phyloP scores from a whole-genome alignment of 1,284 basidiomycete genomes.

The Hemileia vastatrix region DNA sequence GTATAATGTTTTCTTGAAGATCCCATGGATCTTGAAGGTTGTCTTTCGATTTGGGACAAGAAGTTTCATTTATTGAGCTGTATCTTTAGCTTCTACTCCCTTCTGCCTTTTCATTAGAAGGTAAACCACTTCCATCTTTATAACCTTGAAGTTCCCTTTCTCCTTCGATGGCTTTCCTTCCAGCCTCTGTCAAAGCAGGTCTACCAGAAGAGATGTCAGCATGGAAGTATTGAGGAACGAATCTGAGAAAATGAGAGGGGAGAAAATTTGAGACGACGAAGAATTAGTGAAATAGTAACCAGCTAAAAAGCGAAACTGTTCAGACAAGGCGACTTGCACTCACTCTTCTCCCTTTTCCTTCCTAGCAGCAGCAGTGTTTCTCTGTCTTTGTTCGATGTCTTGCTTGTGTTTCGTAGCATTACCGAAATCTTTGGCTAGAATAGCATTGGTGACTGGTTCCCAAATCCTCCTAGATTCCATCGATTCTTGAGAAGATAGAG shows the following conservation, averaged over 20 bases:
- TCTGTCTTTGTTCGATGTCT: constrained; percentile 75
- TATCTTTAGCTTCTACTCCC: too few species aligned
- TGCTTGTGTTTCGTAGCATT: constrained; percentile 83
- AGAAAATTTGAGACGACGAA: background rate
- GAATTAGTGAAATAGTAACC: constrained; percentile 5
- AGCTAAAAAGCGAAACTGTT: background rate
- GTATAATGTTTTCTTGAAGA: too few species aligned
- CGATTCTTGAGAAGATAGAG: constrained; percentile 66
- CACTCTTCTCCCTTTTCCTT: constrained; percentile 66
- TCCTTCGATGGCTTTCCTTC: constrained; percentile 40
- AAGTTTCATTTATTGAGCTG: too few species aligned
- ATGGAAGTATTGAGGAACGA: constrained; percentile 70
- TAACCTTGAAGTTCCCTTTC: constrained; percentile 26
- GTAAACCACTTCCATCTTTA: background rate
- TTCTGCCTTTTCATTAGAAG: background rate
- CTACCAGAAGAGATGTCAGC: constrained; percentile 62
- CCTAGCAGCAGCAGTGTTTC: constrained; percentile 71
- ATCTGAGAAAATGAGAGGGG: constrained; percentile 52
- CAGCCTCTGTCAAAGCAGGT: constrained; percentile 57
- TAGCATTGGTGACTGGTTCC: constrained; percentile 59
- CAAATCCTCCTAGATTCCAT: constrained; percentile 79
- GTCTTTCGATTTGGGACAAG: too few species aligned
- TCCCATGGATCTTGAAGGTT: too few species aligned
- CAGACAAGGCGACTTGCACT: constrained; percentile 45
- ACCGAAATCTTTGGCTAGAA: constrained; percentile 72